A percentile compares a stretch with the other conserved stretches of the same genome.
Evolutionary conservation across 257 asterid species (phyloP).

Genomic region (Parsonsia alboflavescens): DNA sequence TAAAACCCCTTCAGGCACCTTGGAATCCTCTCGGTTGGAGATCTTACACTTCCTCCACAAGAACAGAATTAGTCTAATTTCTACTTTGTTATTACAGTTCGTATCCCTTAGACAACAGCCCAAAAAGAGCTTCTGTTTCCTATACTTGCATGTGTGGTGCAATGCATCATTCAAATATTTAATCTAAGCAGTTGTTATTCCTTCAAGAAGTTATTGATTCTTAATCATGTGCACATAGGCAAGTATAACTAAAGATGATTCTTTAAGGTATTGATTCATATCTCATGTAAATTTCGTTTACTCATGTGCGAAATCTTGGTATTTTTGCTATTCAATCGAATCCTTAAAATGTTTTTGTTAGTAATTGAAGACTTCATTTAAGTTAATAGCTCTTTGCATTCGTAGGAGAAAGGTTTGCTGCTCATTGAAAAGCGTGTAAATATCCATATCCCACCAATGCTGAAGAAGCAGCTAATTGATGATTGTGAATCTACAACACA

Average conservation of each 20-base stretch:
- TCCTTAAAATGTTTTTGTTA: not conserved
- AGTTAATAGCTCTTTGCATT: slow-evolving; percentile 1
- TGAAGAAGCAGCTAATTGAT: slow-evolving; percentile 58
- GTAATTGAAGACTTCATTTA: not conserved
- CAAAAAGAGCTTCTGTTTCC: not conserved
- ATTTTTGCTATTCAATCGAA: not conserved
- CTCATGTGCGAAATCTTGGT: too few relatives aligned
- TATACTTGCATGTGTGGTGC: not conserved
- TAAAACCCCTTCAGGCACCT: not conserved
- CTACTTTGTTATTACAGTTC: not conserved
- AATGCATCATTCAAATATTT: not conserved
- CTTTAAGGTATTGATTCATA: too few relatives aligned
- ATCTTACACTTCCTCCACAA: not conserved
- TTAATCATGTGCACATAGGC: not conserved
- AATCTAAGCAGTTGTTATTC: not conserved
- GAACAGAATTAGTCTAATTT: not conserved
- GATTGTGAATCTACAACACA: slow-evolving; percentile 65
- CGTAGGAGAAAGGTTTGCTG: slow-evolving; percentile 39
- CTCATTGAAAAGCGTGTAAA: slow-evolving; percentile 41
- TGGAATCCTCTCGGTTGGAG: not conserved
- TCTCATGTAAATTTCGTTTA: too few relatives aligned
- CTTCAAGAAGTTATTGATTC: not conserved
- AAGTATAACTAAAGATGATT: not conserved
- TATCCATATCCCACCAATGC: slow-evolving; percentile 53
- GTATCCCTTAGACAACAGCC: not conserved